A percentile compares a stretch with the other conserved stretches of the same genome.
These are phyloP conservation scores for Leccinum broughii DNA, from an alignment of 768 basidiomycete species.

Conservation along the genomic window DNA sequence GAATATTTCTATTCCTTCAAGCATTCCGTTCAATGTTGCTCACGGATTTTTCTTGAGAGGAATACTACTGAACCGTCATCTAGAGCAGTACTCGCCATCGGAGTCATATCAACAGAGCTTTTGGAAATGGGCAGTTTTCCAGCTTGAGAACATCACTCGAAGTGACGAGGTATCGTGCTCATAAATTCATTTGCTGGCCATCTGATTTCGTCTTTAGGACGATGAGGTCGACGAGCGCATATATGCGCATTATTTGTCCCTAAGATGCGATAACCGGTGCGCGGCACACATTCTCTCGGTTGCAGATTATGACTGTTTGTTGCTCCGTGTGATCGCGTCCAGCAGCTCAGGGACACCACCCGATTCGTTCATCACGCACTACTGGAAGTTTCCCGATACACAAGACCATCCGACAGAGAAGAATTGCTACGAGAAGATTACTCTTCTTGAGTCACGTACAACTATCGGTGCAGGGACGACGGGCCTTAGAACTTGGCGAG, in stretches of 20 bases:
- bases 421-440: slow-evolving; percentile 42
- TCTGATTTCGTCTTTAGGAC: slow-evolving; percentile 38
- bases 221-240: slow-evolving; percentile 65
- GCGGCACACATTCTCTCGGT: slow-evolving; percentile 12
- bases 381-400: slow-evolving; percentile 44
- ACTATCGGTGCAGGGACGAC: slow-evolving; percentile 69
- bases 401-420: not conserved
- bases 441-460: slow-evolving; percentile 72
- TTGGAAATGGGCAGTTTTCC: slow-evolving; percentile 70
- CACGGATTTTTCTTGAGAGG: slow-evolving; percentile 56
- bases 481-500: slow-evolving; percentile 73
- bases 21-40: slow-evolving; percentile 38
- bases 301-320: not conserved
- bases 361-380: slow-evolving; percentile 64
- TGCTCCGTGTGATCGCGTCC: not conserved
- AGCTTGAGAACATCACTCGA: slow-evolving; percentile 47
- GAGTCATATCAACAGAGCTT: slow-evolving; percentile 59
- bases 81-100: slow-evolving; percentile 62
- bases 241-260: slow-evolving; percentile 59
- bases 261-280: slow-evolving; percentile 43
- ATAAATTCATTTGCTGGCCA: not conserved
- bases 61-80: slow-evolving; percentile 54
- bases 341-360: slow-evolving; percentile 30
- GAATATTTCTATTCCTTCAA: slow-evolving; percentile 41
- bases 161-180: slow-evolving; percentile 47